Conservation (phyloP, 495 filamentous ascomycete genomes). For the Pseudevernia furfuracea region DNA sequence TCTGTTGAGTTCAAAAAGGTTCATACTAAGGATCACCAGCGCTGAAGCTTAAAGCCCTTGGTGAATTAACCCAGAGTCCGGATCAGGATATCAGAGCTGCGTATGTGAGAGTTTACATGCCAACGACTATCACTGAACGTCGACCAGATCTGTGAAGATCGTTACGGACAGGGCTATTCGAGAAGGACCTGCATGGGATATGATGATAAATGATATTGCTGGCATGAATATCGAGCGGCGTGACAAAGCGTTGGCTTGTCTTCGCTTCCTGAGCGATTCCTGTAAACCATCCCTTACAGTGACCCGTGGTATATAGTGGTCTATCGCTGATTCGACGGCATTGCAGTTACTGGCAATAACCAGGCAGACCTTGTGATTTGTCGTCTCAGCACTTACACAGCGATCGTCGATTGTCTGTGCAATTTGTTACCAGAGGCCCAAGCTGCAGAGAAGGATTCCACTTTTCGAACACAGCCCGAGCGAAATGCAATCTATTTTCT, state of each 20-base stretch:
- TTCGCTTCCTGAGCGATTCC: constrained; percentile 40
- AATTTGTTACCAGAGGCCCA: constrained; percentile 39
- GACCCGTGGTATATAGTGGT: not conserved
- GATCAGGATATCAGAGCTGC: constrained; percentile 46
- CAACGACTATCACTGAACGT: constrained; percentile 16
- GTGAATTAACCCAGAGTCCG: constrained; percentile 42
- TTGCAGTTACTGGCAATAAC: not conserved
- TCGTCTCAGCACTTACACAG: constrained; percentile 26
- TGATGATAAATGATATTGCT: constrained; percentile 38
- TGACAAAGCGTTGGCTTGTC: constrained; percentile 37
- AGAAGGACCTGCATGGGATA: constrained; percentile 34
- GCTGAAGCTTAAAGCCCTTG: constrained; percentile 44
- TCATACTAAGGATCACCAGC: constrained; percentile 27
- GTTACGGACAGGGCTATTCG: constrained; percentile 43
- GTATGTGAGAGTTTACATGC: constrained; percentile 31
- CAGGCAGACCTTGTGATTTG: not conserved
- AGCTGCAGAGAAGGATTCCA: constrained; percentile 21
- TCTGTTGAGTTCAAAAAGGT: not conserved
- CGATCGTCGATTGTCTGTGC: constrained; percentile 42
- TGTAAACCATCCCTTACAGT: constrained; percentile 19
- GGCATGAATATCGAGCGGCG: constrained; percentile 33
- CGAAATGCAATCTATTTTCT: constrained; percentile 18
- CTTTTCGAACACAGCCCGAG: constrained; percentile 32
- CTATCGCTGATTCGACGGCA: not conserved
- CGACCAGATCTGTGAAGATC: constrained; percentile 40